Conservation (phyloP, 139 green algal genomes). For the Mychonastes homosphaera region DNA sequence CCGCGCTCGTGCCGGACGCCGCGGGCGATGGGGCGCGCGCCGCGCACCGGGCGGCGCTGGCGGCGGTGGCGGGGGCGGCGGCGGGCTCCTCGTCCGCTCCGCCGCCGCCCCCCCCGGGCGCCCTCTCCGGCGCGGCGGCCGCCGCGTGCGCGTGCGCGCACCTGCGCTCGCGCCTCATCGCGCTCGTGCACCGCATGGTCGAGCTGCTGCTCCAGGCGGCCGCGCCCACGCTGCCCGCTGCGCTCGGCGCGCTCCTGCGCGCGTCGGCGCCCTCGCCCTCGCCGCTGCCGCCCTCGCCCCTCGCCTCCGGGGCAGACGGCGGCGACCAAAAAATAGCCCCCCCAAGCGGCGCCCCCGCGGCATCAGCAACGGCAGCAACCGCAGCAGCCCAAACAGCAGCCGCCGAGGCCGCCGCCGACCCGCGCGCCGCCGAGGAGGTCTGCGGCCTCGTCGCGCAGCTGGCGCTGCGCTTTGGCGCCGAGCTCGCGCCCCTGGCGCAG, state of each 20-base stretch:
- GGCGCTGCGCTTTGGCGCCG: slow-evolving; percentile 41
- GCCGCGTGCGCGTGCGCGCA: not conserved
- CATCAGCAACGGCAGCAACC: not conserved
- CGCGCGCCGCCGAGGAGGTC: slow-evolving; percentile 47
- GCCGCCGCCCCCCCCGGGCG: not conserved
- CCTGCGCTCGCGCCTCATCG: slow-evolving; percentile 61
- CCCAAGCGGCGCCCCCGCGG: not conserved
- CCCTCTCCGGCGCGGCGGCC: not conserved
- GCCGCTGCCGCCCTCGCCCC: not conserved
- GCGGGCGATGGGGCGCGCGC: no score
- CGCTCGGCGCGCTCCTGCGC: slow-evolving; percentile 52
- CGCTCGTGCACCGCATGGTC: slow-evolving; percentile 74
- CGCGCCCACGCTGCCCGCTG: slow-evolving; percentile 42
- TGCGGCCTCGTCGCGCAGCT: slow-evolving; percentile 64
- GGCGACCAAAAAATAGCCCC: not conserved
- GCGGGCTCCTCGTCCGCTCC: not conserved
- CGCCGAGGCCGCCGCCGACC: slow-evolving; percentile 20
- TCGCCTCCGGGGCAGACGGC: not conserved
- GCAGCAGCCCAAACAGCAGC: not conserved
- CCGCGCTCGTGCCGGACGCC: not conserved
- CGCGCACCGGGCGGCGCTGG: no score
- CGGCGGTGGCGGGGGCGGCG: not conserved
- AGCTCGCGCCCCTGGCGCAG: slow-evolving; percentile 36
- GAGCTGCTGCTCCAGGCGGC: slow-evolving; percentile 49
- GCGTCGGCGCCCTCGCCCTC: not conserved